Evolutionary conservation across 1,284 basidiomycete species (phyloP).

Genomic region (Tylopilus sp.): DNA sequence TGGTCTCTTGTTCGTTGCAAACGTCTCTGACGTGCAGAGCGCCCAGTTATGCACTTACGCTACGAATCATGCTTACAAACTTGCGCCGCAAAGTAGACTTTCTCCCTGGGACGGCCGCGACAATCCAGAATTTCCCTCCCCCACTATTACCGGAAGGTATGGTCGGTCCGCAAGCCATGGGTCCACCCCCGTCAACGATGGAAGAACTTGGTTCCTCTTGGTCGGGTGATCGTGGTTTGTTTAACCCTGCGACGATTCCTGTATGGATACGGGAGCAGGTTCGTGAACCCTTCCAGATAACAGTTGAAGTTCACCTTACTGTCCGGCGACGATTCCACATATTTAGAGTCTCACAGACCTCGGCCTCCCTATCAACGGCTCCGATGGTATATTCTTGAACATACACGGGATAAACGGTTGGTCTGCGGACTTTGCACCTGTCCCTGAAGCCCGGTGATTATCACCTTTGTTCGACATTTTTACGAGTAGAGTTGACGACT

Average conservation of each 20-base stretch:
- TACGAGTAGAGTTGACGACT: constrained; percentile 27
- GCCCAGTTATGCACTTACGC: constrained; percentile 76
- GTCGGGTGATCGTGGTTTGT: constrained; percentile 69
- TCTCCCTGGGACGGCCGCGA: constrained; percentile 47
- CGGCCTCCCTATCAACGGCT: constrained; percentile 83
- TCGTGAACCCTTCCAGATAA: constrained; percentile 13
- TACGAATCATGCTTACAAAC: constrained; percentile 88
- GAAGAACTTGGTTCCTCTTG: constrained; percentile 79
- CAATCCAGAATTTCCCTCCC: constrained; percentile 48
- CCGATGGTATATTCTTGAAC: constrained; percentile 83
- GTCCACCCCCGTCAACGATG: constrained; percentile 67
- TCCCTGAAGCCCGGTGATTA: constrained; percentile 77
- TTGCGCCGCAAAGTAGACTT: constrained; percentile 82
- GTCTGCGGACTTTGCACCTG: constrained; percentile 67
- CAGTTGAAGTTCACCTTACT: constrained; percentile 3
- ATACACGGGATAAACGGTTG: constrained; percentile 67
- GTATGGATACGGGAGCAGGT: constrained; percentile 82
- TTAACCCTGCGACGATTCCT: constrained; percentile 76
- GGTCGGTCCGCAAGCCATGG: constrained; percentile 46
- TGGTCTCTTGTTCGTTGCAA: neutral
- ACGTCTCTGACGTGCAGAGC: constrained; percentile 10
- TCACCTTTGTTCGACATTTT: constrained; percentile 12
- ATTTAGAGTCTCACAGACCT: constrained; percentile 78
- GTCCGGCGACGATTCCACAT: neutral
- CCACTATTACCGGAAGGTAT: constrained; percentile 52